Percentiles rank a stretch among this genome's conserved stretches.
These are phyloP conservation scores for Aspergillus nomiae DNA, from an alignment of 2,329 filamentous ascomycete species.

Conservation along the genomic window DNA sequence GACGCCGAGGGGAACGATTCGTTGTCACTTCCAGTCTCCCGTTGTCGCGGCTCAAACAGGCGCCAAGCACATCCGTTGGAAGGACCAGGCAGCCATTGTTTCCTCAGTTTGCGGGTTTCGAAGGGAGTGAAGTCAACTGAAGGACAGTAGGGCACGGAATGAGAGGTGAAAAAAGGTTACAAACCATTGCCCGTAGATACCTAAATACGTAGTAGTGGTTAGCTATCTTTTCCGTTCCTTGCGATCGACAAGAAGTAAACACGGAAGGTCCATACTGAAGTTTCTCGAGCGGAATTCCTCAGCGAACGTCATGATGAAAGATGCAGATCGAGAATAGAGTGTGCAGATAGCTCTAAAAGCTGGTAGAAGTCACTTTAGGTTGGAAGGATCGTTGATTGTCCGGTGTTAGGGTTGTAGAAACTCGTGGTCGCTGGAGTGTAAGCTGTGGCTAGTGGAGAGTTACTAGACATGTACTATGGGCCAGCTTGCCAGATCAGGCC, in stretches of 20 bases:
- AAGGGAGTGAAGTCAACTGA: not conserved
- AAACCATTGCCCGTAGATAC: constrained; percentile 71
- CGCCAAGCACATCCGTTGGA: constrained; percentile 21
- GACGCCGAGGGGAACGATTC: not conserved
- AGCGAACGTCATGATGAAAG: constrained; percentile 56
- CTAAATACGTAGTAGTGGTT: constrained; percentile 43
- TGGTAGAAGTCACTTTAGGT: not conserved
- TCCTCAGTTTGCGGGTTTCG: constrained; percentile 6
- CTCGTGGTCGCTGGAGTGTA: not conserved
- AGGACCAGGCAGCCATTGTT: constrained; percentile 25
- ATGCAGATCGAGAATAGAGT: not conserved
- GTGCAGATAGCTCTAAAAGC: not conserved
- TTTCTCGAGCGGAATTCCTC: constrained; percentile 67
- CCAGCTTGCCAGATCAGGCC: constrained; percentile 25
- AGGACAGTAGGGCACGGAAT: constrained; percentile 3
- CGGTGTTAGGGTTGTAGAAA: not conserved
- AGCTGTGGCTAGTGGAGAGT: constrained; percentile 15
- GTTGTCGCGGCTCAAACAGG: constrained; percentile 10
- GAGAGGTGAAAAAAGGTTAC: constrained; percentile 29
- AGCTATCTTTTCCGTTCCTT: constrained; percentile 22
- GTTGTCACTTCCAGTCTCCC: not conserved
- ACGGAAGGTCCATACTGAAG: constrained; percentile 58
- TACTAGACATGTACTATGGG: constrained; percentile 22
- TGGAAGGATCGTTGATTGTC: not conserved
- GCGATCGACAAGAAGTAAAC: constrained; percentile 19